Evolutionary conservation across 257 asterid species (phyloP), one percentile per base, ranked within the genome.

Genomic region (Cinchona pubescens): DNA sequence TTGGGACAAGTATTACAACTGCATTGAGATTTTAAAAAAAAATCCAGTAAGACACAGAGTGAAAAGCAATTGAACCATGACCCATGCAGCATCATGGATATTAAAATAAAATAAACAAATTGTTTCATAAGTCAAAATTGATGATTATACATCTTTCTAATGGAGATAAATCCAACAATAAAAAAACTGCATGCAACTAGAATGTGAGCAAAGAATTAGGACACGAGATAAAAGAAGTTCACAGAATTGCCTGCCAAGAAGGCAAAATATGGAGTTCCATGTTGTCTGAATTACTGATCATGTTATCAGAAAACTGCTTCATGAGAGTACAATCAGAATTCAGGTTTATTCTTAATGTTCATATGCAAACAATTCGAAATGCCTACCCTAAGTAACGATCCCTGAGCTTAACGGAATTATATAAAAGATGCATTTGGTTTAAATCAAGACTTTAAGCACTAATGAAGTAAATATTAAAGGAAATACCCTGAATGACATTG

Each of bases 1-100:
- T 92, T 30, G 97, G 97, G 69, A 90, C 97, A 75, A 92, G 91
- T 75, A 92, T 90, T 82, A 88, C 88, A 82, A 82, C 97, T 91
- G 96, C 82, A 82, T 65, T 25, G 37, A 66, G 21, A 23, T 21
- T 66, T 64, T n/a, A n/a, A n/a, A n/a, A 64, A 35, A 19, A 38
- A 21, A 35, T 49, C 42, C 40, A 43, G 48, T 27, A 53, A 19
- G 38, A 29, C 7, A 42, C 25, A 23, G 45, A 51, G 6, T n/a
- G n/a, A n/a, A 64, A 51, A 23, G 25, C 58, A 37, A 19, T 37
- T 4, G 51, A 51, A 38, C 27, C 45, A 29, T 27, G 21, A 21
- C 30, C 40, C 3, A 59, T 11, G 58, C 38, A 43, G 60, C n/a
- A 69, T 19, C 23, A 35, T 25, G 29, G 60, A 12, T 18, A 25